phyloP scores from a whole-genome alignment of 2,329 filamentous ascomycete species.

The Aspergillus intermedius region DNA sequence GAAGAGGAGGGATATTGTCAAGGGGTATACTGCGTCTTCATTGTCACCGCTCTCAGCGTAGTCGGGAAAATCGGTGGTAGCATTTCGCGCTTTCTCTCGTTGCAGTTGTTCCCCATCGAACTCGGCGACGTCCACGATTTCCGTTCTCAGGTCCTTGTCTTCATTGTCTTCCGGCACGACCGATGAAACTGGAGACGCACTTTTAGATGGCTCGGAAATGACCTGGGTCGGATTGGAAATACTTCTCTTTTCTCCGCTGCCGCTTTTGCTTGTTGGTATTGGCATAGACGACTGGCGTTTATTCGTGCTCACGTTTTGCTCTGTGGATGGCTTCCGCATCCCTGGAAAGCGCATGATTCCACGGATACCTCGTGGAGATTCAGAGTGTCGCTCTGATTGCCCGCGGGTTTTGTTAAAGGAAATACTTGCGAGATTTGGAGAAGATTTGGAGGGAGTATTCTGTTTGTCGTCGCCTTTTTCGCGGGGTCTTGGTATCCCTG shows the following conservation, averaged over 20 bases:
- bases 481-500: constrained; percentile 17
- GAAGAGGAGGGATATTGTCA: constrained; percentile 24
- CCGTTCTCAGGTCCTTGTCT: constrained; percentile 2
- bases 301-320: constrained; percentile 16
- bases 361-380: constrained; percentile 23
- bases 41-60: constrained; percentile 3
- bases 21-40: constrained; percentile 11
- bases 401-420: constrained; percentile 10
- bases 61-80: constrained; percentile 10
- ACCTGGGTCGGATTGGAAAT: constrained; percentile 4
- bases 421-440: constrained; percentile 5
- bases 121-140: constrained; percentile 27
- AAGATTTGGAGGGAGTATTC: constrained; percentile 4
- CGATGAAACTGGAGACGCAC: neutral
- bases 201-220: neutral
- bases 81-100: constrained; percentile 10
- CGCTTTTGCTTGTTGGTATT: constrained; percentile 2
- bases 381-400: constrained; percentile 4
- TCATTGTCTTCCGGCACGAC: constrained; percentile 3
- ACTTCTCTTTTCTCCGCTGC: constrained; percentile 3
- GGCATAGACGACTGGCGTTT: neutral
- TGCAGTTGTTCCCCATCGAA: constrained; percentile 30
- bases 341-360: constrained; percentile 33
- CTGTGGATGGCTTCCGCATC: constrained; percentile 21
- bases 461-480: constrained; percentile 15